Percentiles rank a stretch among this genome's conserved stretches.
Evolutionary conservation across 2,329 filamentous ascomycete species (phyloP).

Genomic region (Capronia epimyces): DNA sequence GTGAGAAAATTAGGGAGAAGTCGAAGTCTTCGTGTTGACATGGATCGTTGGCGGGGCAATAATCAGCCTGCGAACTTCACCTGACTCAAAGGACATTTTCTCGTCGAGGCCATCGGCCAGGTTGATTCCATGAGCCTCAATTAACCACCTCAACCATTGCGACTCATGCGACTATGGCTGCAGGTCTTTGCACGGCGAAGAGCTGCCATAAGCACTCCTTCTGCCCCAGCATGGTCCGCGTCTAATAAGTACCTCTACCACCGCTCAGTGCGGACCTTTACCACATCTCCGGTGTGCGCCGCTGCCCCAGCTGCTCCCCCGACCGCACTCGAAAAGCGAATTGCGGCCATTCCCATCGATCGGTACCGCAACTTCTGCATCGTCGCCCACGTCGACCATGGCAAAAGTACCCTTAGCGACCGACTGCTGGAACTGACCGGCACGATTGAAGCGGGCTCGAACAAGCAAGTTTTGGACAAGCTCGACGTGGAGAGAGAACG

Average conservation of each 20-base stretch:
- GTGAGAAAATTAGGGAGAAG: background rate
- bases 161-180: slow-evolving; percentile 29
- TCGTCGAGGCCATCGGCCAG: background rate
- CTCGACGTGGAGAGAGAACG: slow-evolving; percentile 93
- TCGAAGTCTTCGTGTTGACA: slow-evolving; percentile 11
- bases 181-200: slow-evolving; percentile 28
- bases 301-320: slow-evolving; percentile 31
- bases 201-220: slow-evolving; percentile 24
- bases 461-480: slow-evolving; percentile 96
- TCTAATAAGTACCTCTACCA: slow-evolving; percentile 2
- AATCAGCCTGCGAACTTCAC: slow-evolving; percentile 1
- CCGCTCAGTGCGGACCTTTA: slow-evolving; percentile 27
- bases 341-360: slow-evolving; percentile 48
- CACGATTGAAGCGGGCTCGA: slow-evolving; percentile 76
- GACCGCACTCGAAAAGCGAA: slow-evolving; percentile 55
- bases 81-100: background rate
- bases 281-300: slow-evolving; percentile 28
- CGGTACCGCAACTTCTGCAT: slow-evolving; percentile 90
- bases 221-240: slow-evolving; percentile 12
- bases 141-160: slow-evolving; percentile 6
- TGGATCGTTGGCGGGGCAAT: slow-evolving; percentile 17
- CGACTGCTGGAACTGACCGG: slow-evolving; percentile 89
- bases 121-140: slow-evolving; percentile 2
- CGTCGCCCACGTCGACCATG: slow-evolving; percentile 97
- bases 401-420: slow-evolving; percentile 92